Evolutionary conservation across 1,284 basidiomycete genomes (phyloP), one percentile per base, ranked within the genome.

Genomic region (Rugosomyces carneus): DNA sequence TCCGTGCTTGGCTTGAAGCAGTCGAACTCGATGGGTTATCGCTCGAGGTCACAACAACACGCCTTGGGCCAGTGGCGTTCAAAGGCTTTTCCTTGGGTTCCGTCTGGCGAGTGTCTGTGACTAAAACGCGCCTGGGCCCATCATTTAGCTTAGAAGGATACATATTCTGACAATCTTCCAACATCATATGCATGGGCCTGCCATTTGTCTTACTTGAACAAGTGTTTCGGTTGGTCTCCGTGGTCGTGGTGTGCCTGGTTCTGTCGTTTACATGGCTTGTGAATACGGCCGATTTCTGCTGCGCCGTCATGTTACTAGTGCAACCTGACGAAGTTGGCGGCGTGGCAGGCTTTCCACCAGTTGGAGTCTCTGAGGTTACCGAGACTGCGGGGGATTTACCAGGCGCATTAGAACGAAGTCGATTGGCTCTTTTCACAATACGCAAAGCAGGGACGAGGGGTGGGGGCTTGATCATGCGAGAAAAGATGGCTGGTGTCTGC

Each of bases 391-490:
- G 26, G 32, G 18, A 10, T 19, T 20, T 18, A 21, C 8, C 15
- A 1, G 26, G 13, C 10, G 16, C 21, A 40, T 20, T 18, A 15
- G 34, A 18, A 4, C 19, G 37, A 53, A 16, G 40, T 51, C n/a
- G 50, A 49, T 35, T 57, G 53, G 38, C 44, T 51, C 69, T 62
- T 58, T 79, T 80, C 18, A 74, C 61, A 36, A 76, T 73, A 21
- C 68, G 70, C 32, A 75, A 55, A 19, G 71, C 75, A 35, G 70
- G 71, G 10, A 75, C 61, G 2, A 67, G 62, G 4, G 61, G 60
- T 5, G 63, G 64, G 31, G 58, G 63, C 9, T 47, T 37, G 26
- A 45, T 34, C 43, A 51, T 42, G 24, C 52, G 49, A 37, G 47
- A 41, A 6, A 49, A 29, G 10, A 48, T 41, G 15, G 34, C 50